These are phyloP conservation scores for Leishmania tropica DNA, from an alignment of 208 protist genomes.

Conservation along the genomic window DNA sequence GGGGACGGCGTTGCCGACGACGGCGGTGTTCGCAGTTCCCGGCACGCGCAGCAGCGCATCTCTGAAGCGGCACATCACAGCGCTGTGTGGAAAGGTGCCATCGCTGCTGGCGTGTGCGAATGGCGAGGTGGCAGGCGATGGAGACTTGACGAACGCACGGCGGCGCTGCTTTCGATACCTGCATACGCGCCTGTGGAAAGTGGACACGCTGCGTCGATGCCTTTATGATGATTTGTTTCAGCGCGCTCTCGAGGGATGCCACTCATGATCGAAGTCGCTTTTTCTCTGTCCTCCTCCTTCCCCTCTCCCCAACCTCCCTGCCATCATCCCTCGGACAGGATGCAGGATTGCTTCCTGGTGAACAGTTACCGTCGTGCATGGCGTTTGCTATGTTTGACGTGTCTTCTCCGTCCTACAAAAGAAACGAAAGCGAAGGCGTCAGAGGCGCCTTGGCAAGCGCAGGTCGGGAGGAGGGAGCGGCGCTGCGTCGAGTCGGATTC, in stretches of 20 bases:
- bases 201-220: slow-evolving; percentile 32
- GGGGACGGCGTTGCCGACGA: neutral
- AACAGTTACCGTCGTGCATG: neutral
- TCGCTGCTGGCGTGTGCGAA: neutral
- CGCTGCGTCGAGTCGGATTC: neutral
- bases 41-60: slow-evolving; percentile 7
- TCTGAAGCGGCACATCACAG: slow-evolving; percentile 5
- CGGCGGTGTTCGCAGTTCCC: neutral
- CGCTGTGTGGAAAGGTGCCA: slow-evolving; percentile 13
- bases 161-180: slow-evolving; percentile 23
- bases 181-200: slow-evolving; percentile 29
- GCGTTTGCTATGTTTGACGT: neutral
- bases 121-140: neutral
- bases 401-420: neutral
- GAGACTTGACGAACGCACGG: neutral
- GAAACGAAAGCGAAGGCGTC: neutral
- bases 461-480: neutral
- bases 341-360: neutral
- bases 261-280: neutral
- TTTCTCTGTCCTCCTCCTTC: neutral
- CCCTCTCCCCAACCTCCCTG: neutral
- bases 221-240: slow-evolving; percentile 41
- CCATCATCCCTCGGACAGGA: neutral
- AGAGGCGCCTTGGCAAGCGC: neutral
- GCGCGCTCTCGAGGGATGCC: slow-evolving; percentile 6